Evolutionary conservation across 2,329 filamentous ascomycete genomes (phyloP).

Genomic region (Scedosporium dehoogii): DNA sequence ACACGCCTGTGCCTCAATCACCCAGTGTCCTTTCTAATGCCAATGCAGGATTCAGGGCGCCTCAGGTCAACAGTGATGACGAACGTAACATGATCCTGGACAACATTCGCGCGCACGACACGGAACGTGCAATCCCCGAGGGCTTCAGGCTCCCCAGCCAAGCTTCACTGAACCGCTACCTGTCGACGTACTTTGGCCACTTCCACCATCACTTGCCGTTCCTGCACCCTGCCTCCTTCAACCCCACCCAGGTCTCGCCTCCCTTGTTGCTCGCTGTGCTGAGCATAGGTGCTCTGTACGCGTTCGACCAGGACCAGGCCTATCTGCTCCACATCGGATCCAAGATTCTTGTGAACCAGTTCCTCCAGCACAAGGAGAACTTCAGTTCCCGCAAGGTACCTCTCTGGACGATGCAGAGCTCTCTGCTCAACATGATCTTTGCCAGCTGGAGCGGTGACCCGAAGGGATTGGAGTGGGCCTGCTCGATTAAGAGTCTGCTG

Average conservation of each 20-base stretch:
- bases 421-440: slow-evolving; percentile 96
- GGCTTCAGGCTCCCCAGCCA: slow-evolving; percentile 81
- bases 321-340: slow-evolving; percentile 97
- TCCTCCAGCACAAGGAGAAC: slow-evolving; percentile 95
- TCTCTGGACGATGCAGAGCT: slow-evolving; percentile 96
- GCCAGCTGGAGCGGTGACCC: slow-evolving; percentile 98
- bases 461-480: slow-evolving; percentile 96
- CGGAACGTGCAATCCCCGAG: slow-evolving; percentile 72
- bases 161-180: slow-evolving; percentile 75
- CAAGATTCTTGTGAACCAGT: slow-evolving; percentile 94
- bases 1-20: slow-evolving; percentile 63
- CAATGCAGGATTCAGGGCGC: slow-evolving; percentile 58
- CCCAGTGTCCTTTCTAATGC: slow-evolving; percentile 56
- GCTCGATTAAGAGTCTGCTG: slow-evolving; percentile 94
- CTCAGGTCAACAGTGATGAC: slow-evolving; percentile 75
- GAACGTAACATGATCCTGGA: slow-evolving; percentile 78
- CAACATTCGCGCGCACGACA: slow-evolving; percentile 73
- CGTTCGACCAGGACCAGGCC: slow-evolving; percentile 93
- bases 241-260: slow-evolving; percentile 67
- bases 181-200: slow-evolving; percentile 91
- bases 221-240: slow-evolving; percentile 85
- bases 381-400: slow-evolving; percentile 97
- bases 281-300: slow-evolving; percentile 92
- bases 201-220: slow-evolving; percentile 97
- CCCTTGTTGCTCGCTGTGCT: slow-evolving; percentile 80